phyloP scores from a whole-genome alignment of 2,329 filamentous ascomycete genomes.

The Pseudogymnoascus sp. region DNA sequence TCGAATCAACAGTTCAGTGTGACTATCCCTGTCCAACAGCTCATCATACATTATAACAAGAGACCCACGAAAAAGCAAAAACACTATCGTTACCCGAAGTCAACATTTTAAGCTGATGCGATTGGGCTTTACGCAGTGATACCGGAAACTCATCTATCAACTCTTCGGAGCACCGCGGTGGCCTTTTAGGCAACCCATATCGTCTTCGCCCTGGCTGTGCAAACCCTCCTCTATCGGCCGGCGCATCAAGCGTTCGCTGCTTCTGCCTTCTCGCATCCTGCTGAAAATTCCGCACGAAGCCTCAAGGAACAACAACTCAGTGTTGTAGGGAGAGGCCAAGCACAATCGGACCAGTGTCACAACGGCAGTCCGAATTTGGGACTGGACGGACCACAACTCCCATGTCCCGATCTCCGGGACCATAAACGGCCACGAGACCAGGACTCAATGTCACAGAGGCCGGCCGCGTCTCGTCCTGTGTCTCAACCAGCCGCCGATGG shows the following conservation, averaged over 20 bases:
- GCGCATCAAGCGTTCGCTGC: slow-evolving; percentile 15
- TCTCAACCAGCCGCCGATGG: slow-evolving; percentile 35
- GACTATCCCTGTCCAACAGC: slow-evolving; percentile 3
- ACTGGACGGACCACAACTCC: slow-evolving; percentile 32
- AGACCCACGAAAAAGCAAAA: not conserved
- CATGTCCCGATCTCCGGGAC: slow-evolving; percentile 48
- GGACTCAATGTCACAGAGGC: slow-evolving; percentile 57
- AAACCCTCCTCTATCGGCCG: slow-evolving; percentile 27
- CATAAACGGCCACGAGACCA: slow-evolving; percentile 46
- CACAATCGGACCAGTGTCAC: slow-evolving; percentile 14
- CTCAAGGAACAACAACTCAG: slow-evolving; percentile 15
- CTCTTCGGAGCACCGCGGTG: not conserved
- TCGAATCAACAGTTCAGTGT: not conserved
- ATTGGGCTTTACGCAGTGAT: not conserved
- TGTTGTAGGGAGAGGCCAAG: slow-evolving; percentile 19
- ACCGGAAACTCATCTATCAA: not conserved
- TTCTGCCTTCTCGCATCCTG: slow-evolving; percentile 13
- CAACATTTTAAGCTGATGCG: not conserved
- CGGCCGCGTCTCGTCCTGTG: slow-evolving; percentile 46
- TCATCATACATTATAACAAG: slow-evolving; percentile 7
- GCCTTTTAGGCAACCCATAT: not conserved
- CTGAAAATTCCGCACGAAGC: slow-evolving; percentile 8
- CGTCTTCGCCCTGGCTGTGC: slow-evolving; percentile 34
- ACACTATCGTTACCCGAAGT: not conserved
- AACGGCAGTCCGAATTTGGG: not conserved